Percentiles rank a stretch among this genome's conserved stretches.
phyloP scores from a whole-genome alignment of 2,329 filamentous ascomycete species.

The Thielaviopsis ethacetica region DNA sequence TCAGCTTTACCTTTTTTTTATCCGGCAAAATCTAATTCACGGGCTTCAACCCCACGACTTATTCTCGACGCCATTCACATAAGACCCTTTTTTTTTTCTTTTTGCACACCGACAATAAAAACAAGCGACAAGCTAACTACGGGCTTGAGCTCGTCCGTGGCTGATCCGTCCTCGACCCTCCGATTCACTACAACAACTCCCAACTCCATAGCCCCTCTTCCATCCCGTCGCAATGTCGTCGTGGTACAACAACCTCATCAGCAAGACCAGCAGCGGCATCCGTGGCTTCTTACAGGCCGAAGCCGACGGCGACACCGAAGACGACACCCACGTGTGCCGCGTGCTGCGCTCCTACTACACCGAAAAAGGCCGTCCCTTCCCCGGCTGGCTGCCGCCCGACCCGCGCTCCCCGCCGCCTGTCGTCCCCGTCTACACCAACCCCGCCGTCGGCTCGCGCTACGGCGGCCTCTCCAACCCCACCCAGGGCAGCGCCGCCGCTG shows the following conservation, averaged over 20 bases:
- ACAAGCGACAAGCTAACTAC: too few species aligned
- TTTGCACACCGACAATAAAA: too few species aligned
- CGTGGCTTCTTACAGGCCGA: constrained; percentile 54
- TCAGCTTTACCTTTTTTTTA: neutral
- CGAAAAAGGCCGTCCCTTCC: constrained; percentile 69
- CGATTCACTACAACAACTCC: neutral
- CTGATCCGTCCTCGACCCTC: neutral
- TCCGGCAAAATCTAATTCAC: neutral
- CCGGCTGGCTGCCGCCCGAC: constrained; percentile 76
- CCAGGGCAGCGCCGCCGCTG: constrained; percentile 13
- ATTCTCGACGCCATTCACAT: too few species aligned
- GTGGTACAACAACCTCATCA: constrained; percentile 63
- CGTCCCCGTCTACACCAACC: constrained; percentile 35
- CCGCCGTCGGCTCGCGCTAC: constrained; percentile 37
- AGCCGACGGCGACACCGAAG: constrained; percentile 57
- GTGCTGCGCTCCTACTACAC: constrained; percentile 85
- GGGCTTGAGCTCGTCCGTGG: too few species aligned
- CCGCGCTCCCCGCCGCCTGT: constrained; percentile 49
- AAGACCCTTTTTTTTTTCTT: neutral
- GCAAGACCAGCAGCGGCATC: constrained; percentile 48
- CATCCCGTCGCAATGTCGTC: constrained; percentile 43
- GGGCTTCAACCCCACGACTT: neutral
- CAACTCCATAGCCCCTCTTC: neutral
- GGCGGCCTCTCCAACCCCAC: constrained; percentile 26
- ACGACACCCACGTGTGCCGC: constrained; percentile 89